Percentiles rank a stretch among this genome's conserved stretches.
phyloP scores from a whole-genome alignment of 441 rosid species.

The Mallotus japonicus region DNA sequence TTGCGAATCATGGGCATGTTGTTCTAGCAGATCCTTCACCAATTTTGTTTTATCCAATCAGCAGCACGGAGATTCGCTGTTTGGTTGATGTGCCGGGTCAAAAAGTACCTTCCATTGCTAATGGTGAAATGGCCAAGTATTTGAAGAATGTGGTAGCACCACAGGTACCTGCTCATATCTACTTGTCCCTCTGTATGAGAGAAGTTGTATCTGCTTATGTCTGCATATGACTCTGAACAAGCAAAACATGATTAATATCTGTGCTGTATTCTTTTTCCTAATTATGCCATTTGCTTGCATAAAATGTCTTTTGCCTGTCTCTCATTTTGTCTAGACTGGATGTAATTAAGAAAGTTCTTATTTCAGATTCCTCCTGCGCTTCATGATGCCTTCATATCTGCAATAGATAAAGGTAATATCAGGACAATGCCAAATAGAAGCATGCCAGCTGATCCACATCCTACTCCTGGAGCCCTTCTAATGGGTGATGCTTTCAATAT shows the following conservation, averaged over 20 bases:
- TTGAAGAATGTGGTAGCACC: slow-evolving; percentile 56
- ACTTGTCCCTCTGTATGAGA: background rate
- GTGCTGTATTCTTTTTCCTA: background rate
- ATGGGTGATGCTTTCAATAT: slow-evolving; percentile 97
- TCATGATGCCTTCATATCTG: slow-evolving; percentile 60
- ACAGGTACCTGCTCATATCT: slow-evolving; percentile 35
- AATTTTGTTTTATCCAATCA: slow-evolving; percentile 62
- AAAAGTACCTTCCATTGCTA: slow-evolving; percentile 63
- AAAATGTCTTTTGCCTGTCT: background rate
- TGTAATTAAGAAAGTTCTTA: background rate
- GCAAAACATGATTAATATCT: background rate
- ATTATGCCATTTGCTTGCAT: slow-evolving; percentile 1
- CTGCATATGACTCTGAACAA: background rate
- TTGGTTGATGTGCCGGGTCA: slow-evolving; percentile 74
- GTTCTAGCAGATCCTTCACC: slow-evolving; percentile 72
- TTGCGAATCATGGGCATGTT: slow-evolving; percentile 64
- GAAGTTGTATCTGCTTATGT: slow-evolving; percentile 16
- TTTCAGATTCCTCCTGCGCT: slow-evolving; percentile 68
- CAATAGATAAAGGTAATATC: slow-evolving; percentile 67
- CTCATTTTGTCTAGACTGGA: background rate
- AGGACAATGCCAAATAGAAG: slow-evolving; percentile 90
- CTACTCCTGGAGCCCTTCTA: slow-evolving; percentile 80
- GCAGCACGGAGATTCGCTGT: slow-evolving; percentile 69
- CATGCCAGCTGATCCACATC: slow-evolving; percentile 86
- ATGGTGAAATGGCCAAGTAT: slow-evolving; percentile 77